Evolutionary conservation across 345 rosid genomes (phyloP).

Genomic region (Populus nigra): DNA sequence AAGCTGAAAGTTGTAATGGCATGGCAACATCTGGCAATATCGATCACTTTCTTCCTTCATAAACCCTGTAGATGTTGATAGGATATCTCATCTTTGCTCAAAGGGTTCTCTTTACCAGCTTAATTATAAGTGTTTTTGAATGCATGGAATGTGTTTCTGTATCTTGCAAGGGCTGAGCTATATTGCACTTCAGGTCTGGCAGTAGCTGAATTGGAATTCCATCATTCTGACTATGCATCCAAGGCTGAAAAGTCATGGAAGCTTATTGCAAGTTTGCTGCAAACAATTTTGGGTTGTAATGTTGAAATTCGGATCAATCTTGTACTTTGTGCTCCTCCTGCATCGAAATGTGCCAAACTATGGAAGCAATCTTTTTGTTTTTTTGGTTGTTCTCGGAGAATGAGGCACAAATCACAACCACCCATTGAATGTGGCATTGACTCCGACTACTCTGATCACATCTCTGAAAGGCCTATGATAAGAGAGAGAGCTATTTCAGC

Average conservation of each 20-base stretch:
- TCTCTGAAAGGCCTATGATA: slow-evolving; percentile 47
- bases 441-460: slow-evolving; percentile 42
- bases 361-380: slow-evolving; percentile 58
- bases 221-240: slow-evolving; percentile 49
- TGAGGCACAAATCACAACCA: slow-evolving; percentile 43
- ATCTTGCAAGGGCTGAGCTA: background rate
- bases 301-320: slow-evolving; percentile 80
- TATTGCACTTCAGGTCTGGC: slow-evolving; percentile 55
- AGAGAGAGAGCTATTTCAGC: slow-evolving; percentile 27
- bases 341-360: slow-evolving; percentile 46
- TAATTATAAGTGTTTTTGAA: background rate
- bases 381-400: slow-evolving; percentile 73
- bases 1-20: background rate
- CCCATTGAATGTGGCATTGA: slow-evolving; percentile 37
- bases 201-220: slow-evolving; percentile 71
- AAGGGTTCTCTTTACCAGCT: background rate
- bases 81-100: no score
- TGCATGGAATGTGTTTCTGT: background rate
- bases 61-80: background rate
- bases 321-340: slow-evolving; percentile 43
- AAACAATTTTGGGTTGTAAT: slow-evolving; percentile 70
- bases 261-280: slow-evolving; percentile 77
- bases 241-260: slow-evolving; percentile 97
- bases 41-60: background rate
- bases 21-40: background rate